Base-by-base conservation (phyloP, 2,329 filamentous ascomycete genomes). In the Cytospora paraplurivora region DNA sequence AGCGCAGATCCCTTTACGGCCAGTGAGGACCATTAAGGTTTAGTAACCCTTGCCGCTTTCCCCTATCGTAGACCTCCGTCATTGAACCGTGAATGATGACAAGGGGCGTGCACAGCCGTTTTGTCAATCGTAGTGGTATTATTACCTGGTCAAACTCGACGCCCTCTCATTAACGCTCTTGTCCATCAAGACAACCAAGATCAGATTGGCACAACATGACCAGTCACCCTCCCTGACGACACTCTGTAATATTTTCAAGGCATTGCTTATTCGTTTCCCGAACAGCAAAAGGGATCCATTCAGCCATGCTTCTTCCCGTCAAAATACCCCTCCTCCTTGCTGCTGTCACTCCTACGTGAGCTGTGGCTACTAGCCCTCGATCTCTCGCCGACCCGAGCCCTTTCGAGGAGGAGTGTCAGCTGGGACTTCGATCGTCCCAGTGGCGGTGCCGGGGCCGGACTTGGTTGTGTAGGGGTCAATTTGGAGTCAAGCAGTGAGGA, bases 401-500 rank as follows among this genome's bases (percentile, higher is more conserved):
- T 82, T 66, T 84, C 83, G 41, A 88, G 75, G 1, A 88, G 75
- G 4, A 88, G 74, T 11, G 81, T 82, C 34, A 88, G 75, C 70
- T 88, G 84, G 68, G 85, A 87, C 72, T 82, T 85, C n/a, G 84
- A 83, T 63, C 84, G 77, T n/a, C 78, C 83, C 56, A 87, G 74
- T 4, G 81, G 82, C 8, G 84, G 76, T 15, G 73, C 73, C 33
- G 79, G 74, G 15, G 77, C 74, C 12, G 76, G 72, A 51, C 76
- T 81, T 5, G 81, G 82, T 61, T 78, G 78, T 0, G 82, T 85
- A 32, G 83, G 83, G 5, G 76, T 78, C 62, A 84, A 79, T 27
- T 75, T 68, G 10, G 70, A 64, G 34, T 76, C 70, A n/a, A 73
- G 71, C 17, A 72, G 70, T 10, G 77, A 75, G 33, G 76, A 75